Base-by-base conservation (phyloP, 2,329 filamentous ascomycete species). In the Xylariaceae sp. region DNA sequence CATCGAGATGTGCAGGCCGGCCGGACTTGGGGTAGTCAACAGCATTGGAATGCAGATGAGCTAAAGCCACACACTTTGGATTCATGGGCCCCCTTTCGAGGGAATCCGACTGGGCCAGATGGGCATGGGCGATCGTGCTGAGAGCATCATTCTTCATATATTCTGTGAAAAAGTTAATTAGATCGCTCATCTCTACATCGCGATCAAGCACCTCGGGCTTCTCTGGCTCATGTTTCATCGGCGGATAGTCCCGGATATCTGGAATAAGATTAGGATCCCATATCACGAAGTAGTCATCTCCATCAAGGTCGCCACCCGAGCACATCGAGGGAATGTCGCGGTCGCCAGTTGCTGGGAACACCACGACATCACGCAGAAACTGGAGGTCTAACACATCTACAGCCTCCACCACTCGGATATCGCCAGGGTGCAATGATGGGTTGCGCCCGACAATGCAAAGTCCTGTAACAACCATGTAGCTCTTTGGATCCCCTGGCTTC, bases 21-120 rank as follows among this genome's bases (percentile, higher is more conserved):
- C 94, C 94, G 1, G 90, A 93, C 76, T 99, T 99, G 50, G 90
- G 87, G 70, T 94, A 99, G 72, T 99, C 94, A 0, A 99, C 94
- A 0, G 94, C 93, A 66, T 87, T 85, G 0, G 94, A 97, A 72
- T 99, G 94, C 2, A 97, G 76, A 7, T 82, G 77, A 2, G 93
- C 92, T 3, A 97, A 79, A 54, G 85, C 77, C 0, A 94, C 74
- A 82, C 92, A 97, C 59, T 82, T 85, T 0, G 77, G 66, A 63
- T 87, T 80, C 65, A 85, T 87, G 0, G 93, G 86, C 0, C 92
- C 90, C 1, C 79, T 70, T 0, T 74, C 67, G 3, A 82, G 75
- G 7, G 66, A 72, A 69, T 99, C 94, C 0, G 91, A 87, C 67
- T 83, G 84, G 1, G 87, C 92, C 15, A 96, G 76, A 73, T 99